Base-by-base conservation (phyloP, 257 asterid species). In the Dorcoceras hygrometricum region DNA sequence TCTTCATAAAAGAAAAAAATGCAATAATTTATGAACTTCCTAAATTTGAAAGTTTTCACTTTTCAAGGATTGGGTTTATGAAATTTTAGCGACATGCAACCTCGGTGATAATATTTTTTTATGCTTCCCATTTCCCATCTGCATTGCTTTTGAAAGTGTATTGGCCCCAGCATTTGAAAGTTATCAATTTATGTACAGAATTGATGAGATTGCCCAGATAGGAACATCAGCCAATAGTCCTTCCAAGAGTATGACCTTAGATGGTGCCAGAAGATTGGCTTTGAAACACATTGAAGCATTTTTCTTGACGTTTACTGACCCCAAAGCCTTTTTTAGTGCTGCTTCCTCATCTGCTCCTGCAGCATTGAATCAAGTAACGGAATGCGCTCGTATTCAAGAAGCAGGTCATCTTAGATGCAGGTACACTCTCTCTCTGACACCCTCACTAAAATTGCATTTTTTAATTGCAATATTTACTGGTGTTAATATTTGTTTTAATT, bases 401-500 rank as follows among this genome's bases (percentile, higher is more conserved):
- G 95, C 92, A 0, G 90, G 92, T 59, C 95, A 87, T 83, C 90
- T 89, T 20, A 83, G 96, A 84, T 89, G 96, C 96, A 89, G 96
- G 96, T 89, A 61, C 58, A 48, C 74, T 54, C 71, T 63, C 67
- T 27, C 43, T 54, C 57, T 54, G 20, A 8, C 62, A 62, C 61
- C 25, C 66, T n/a, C 59, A 4, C 7, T 64, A 5, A 0, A 31
- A 7, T 29, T 10, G 8, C 23, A 53, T 11, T 57, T 10, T n/a
- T 20, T 31, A 23, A 8, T 57, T 27, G 18, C 19, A 55, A 48
- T 16, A 18, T 57, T 57, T 31, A 53, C 8, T 28, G 62, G 54
- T 18, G 48, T 12, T 20, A 54, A 3, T 25, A 27, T n/a, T 32
- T 28, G 14, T 31, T 65, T 20, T 8, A 12, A 53, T 65, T 26